phyloP scores from a whole-genome alignment of 371 early-diverging fungal genomes.

The Lichtheimia corymbifera region DNA sequence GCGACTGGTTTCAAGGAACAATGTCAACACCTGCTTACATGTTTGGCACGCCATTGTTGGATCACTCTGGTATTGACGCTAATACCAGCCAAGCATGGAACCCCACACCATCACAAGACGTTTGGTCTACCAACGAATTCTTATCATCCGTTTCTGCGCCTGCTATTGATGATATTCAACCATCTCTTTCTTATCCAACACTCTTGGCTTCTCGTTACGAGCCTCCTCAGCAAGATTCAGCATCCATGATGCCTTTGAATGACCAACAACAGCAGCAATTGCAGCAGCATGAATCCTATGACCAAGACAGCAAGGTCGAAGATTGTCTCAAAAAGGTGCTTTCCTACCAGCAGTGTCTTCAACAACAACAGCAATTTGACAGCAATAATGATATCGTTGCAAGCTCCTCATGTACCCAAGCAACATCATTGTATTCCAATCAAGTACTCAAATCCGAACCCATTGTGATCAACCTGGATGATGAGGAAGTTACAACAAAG shows the following conservation, averaged over 20 bases:
- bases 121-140: background rate
- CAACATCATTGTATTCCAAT: constrained; percentile 66
- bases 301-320: constrained; percentile 8
- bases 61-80: background rate
- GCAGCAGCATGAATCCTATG: background rate
- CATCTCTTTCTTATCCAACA: constrained; percentile 17
- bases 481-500: constrained; percentile 22
- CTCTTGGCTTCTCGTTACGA: constrained; percentile 22
- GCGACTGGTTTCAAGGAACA: background rate
- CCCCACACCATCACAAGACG: background rate
- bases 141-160: background rate
- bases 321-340: constrained; percentile 17
- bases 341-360: constrained; percentile 12
- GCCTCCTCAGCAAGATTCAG: constrained; percentile 2
- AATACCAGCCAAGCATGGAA: background rate
- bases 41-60: constrained; percentile 2
- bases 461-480: constrained; percentile 24
- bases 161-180: constrained; percentile 10
- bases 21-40: background rate
- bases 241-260: too few species aligned
- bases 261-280: too few species aligned
- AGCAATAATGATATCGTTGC: background rate
- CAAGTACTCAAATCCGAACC: constrained; percentile 18
- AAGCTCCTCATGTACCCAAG: constrained; percentile 35
- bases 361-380: constrained; percentile 11